Evolutionary conservation across 345 rosid species (phyloP), one percentile per base, ranked within the genome.

Genomic region (Acer campestre): DNA sequence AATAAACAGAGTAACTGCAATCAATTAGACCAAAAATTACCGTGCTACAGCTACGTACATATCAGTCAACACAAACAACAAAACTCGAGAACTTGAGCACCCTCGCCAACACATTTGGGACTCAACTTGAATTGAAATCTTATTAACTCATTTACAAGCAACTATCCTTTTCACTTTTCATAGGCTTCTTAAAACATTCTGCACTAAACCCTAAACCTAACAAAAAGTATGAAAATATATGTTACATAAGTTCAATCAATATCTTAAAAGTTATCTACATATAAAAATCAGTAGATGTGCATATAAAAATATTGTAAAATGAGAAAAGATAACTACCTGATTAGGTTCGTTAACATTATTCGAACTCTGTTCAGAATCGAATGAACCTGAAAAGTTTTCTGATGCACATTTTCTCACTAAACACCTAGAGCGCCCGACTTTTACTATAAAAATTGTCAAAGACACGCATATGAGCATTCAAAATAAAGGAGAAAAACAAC

Each of bases 351-450:
- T 62, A 55, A 66, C 79, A 66, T 29, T 75, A 83, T 83, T 79
- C 63, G 63, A 75, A 73, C 51, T 83, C 74, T 80, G 74, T 73
- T 74, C 80, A 68, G 53, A 76, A 63, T 82, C 78, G 58, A 75
- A 67, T 56, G 85, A 66, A 20, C 76, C 90, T 5, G 93, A 86
- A 67, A 88, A 73, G 48, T 84, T 82, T 23, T 82, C 84, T 0
- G 93, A 77, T 13, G 40, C 77, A 77, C 86, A 84, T 77, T 81
- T 86, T 79, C 79, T 80, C 59, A 77, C 79, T 73, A 82, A 80
- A 76, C 79, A n/a, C 72, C 78, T 77, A 44, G 90, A 87, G 48
- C 83, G 65, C 31, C 78, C 71, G 70, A 53, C 84, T 86, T 49
- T 74, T 11, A 74, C 77, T 74, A 48, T 3, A 48, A 56, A 44